Percentiles rank a stretch among this genome's conserved stretches.
Conservation (phyloP, 2,329 filamentous ascomycete genomes). For the Chrysosporium keratinophilum region DNA sequence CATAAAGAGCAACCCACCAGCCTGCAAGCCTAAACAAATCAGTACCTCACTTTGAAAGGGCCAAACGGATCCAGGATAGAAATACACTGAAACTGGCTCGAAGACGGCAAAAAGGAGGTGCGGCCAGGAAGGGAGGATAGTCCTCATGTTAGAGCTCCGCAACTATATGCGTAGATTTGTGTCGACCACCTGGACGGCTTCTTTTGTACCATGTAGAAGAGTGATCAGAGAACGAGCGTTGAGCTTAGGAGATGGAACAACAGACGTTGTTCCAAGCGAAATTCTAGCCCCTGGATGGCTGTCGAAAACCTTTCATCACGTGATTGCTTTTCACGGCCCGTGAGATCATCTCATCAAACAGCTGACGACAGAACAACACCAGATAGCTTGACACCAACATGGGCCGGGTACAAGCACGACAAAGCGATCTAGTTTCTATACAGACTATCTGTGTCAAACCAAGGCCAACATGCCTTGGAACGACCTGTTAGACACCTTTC, state of each 20-base stretch:
- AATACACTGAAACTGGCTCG: conserved; percentile 55
- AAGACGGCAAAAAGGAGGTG: conserved; percentile 56
- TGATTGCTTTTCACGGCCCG: not conserved
- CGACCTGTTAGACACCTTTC: conserved; percentile 13
- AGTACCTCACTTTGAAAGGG: conserved; percentile 7
- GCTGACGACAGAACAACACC: too few relatives aligned
- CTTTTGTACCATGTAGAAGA: not conserved
- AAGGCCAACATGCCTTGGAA: conserved; percentile 6
- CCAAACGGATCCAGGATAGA: not conserved
- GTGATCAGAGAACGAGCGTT: too few relatives aligned
- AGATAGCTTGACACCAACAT: not conserved
- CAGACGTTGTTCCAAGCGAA: too few relatives aligned
- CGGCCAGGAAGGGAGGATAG: conserved; percentile 54
- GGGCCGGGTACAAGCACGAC: not conserved
- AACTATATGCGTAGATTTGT: not conserved
- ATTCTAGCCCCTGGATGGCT: too few relatives aligned
- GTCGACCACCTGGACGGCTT: not conserved
- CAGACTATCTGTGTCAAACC: not conserved
- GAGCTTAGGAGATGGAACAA: too few relatives aligned
- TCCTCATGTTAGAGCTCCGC: conserved; percentile 17
- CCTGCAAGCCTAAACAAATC: conserved; percentile 45
- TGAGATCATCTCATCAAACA: not conserved
- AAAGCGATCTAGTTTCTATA: not conserved
- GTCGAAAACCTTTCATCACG: too few relatives aligned
- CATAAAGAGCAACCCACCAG: conserved; percentile 46